Conservation (phyloP, 2,329 filamentous ascomycete genomes). For the Mycosphaerella sp. region DNA sequence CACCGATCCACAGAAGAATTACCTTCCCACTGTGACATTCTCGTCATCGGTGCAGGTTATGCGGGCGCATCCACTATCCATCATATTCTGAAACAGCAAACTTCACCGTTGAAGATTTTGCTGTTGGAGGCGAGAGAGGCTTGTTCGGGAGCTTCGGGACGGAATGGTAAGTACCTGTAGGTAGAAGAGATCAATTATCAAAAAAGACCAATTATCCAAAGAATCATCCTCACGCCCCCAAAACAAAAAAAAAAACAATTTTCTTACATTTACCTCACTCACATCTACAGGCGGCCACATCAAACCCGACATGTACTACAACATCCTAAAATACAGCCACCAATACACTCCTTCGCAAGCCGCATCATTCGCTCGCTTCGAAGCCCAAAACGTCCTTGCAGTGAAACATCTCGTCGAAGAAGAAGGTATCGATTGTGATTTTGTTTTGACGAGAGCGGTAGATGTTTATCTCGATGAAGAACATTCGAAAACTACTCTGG, state of each 20-base stretch:
- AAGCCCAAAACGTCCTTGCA: neutral
- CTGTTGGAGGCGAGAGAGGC: constrained; percentile 21
- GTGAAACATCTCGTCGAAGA: constrained; percentile 30
- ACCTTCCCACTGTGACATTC: constrained; percentile 17
- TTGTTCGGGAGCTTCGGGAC: constrained; percentile 22
- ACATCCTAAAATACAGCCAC: constrained; percentile 2
- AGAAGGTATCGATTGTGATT: constrained; percentile 40
- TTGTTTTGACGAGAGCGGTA: constrained; percentile 36
- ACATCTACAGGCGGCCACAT: constrained; percentile 7
- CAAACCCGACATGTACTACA: constrained; percentile 10
- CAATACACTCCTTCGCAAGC: constrained; percentile 21
- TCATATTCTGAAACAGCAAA: constrained; percentile 12
- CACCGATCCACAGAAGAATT: constrained; percentile 58
- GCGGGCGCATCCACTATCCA: constrained; percentile 18
- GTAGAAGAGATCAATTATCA: neutral
- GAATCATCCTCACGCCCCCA: no score
- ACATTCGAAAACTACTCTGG: neutral
- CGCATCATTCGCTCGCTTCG: constrained; percentile 14
- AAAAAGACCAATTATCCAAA: neutral
- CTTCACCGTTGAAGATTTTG: constrained; percentile 5
- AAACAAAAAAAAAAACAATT: no score
- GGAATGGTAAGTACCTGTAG: constrained; percentile 14
- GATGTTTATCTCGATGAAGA: constrained; percentile 33
- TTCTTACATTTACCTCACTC: no score
- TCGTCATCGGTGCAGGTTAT: constrained; percentile 23